A percentile compares a stretch with the other conserved stretches of the same genome.
Evolutionary conservation across 352 stramenopile species (phyloP).

Genomic region (Globisporangium irregulare): DNA sequence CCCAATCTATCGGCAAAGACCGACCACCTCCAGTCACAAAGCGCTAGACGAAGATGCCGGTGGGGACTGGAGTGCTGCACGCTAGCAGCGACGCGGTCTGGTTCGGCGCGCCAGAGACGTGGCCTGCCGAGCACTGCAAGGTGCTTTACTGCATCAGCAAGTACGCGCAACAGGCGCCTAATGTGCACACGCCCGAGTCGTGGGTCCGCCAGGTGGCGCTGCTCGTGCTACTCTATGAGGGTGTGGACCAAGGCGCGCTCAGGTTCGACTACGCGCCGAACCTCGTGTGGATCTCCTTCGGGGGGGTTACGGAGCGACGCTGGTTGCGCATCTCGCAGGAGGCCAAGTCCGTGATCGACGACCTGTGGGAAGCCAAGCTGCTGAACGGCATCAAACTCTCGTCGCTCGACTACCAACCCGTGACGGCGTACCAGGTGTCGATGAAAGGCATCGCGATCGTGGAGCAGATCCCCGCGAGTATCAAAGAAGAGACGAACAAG

Average conservation of each 20-base stretch:
- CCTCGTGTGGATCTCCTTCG: conserved; percentile 89
- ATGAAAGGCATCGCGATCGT: conserved; percentile 86
- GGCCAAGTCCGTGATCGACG: conserved; percentile 95
- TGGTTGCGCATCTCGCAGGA: conserved; percentile 95
- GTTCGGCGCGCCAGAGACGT: conserved; percentile 51
- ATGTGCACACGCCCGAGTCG: conserved; percentile 82
- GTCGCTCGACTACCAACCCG: conserved; percentile 91
- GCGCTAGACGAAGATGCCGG: background rate
- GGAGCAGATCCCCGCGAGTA: conserved; percentile 80
- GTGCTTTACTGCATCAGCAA: conserved; percentile 94
- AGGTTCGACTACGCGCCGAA: conserved; percentile 96
- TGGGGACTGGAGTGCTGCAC: conserved; percentile 10
- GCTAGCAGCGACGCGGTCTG: conserved; percentile 38
- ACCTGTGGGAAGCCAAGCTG: conserved; percentile 94
- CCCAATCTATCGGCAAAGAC: background rate
- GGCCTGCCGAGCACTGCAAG: conserved; percentile 92
- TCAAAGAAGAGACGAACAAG: conserved; percentile 58
- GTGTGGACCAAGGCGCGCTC: conserved; percentile 91
- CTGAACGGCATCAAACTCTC: conserved; percentile 94
- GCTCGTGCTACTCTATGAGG: conserved; percentile 95
- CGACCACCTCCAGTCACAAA: background rate
- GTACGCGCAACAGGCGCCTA: conserved; percentile 89
- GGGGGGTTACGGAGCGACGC: conserved; percentile 62
- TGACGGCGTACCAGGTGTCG: conserved; percentile 95
- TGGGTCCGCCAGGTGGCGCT: conserved; percentile 96